Evolutionary conservation across 345 rosid genomes (phyloP).

Genomic region (Aethionema arabicum): DNA sequence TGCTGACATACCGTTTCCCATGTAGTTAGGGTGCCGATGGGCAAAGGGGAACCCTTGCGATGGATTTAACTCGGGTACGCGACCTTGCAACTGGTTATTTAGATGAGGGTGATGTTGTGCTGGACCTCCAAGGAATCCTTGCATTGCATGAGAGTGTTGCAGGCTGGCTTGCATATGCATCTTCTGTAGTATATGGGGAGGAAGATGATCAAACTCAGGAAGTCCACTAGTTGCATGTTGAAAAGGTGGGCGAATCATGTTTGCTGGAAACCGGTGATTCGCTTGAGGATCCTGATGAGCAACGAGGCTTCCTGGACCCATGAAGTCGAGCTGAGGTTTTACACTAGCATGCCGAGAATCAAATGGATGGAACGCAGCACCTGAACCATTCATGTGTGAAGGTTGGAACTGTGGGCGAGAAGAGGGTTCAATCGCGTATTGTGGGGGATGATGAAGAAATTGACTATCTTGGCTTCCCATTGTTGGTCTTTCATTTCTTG

Average conservation of each 20-base stretch:
- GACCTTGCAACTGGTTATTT: constrained; percentile 55
- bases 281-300: constrained; percentile 52
- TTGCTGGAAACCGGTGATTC: constrained; percentile 55
- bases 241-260: constrained; percentile 62
- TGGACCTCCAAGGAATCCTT: constrained; percentile 55
- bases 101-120: constrained; percentile 46
- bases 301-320: constrained; percentile 48
- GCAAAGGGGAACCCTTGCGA: constrained; percentile 65
- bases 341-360: constrained; percentile 61
- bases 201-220: constrained; percentile 60
- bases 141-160: constrained; percentile 55
- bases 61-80: constrained; percentile 53
- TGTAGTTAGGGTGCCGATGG: constrained; percentile 57
- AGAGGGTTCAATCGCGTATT: constrained; percentile 46
- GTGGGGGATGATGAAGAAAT: constrained; percentile 50
- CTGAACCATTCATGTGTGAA: constrained; percentile 56
- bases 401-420: constrained; percentile 52
- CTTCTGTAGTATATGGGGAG: constrained; percentile 62
- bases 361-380: constrained; percentile 48
- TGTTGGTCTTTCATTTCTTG: constrained; percentile 53
- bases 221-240: constrained; percentile 50
- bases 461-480: constrained; percentile 55
- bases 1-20: constrained; percentile 49
- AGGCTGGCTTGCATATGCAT: constrained; percentile 62
- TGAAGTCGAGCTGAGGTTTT: constrained; percentile 61